Percentiles rank a stretch among this genome's conserved stretches.
phyloP scores from a whole-genome alignment of 345 rosid genomes.

The Acer yangbiense region DNA sequence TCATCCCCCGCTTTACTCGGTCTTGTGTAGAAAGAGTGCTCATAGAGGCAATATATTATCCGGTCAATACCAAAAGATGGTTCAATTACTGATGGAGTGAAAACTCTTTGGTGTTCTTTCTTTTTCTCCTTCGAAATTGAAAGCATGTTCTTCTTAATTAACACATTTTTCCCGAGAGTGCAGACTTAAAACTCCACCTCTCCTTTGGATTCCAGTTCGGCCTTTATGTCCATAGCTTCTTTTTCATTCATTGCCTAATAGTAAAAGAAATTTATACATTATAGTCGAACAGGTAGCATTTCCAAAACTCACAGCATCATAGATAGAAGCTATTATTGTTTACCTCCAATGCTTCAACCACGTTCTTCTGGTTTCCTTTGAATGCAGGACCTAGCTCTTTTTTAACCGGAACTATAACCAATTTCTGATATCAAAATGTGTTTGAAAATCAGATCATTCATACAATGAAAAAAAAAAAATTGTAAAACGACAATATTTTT shows the following conservation, averaged over 20 bases:
- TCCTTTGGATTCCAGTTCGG: slow-evolving; percentile 72
- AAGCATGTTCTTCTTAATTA: slow-evolving; percentile 77
- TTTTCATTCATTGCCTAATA: slow-evolving; percentile 83
- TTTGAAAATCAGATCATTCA: not conserved
- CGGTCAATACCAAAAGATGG: slow-evolving; percentile 96
- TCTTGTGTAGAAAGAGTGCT: slow-evolving; percentile 86
- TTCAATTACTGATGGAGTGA: slow-evolving; percentile 90
- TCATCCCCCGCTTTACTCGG: slow-evolving; percentile 92
- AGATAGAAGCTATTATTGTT: not conserved
- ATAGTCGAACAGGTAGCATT: not conserved
- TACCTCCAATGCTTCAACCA: slow-evolving; percentile 86
- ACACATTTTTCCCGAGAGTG: slow-evolving; percentile 62
- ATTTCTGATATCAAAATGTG: slow-evolving; percentile 51
- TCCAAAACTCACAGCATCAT: not conserved
- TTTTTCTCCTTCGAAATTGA: slow-evolving; percentile 84
- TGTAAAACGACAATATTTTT: not conserved
- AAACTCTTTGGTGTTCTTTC: slow-evolving; percentile 86
- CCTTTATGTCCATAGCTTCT: slow-evolving; percentile 91
- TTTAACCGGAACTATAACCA: slow-evolving; percentile 74
- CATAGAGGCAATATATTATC: slow-evolving; percentile 84
- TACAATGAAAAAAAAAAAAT: not conserved
- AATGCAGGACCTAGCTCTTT: slow-evolving; percentile 89
- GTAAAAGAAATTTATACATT: not conserved
- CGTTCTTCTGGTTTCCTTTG: slow-evolving; percentile 76
- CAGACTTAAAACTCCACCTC: slow-evolving; percentile 83